Evolutionary conservation across 2,329 filamentous ascomycete genomes (phyloP), one percentile per base, ranked within the genome.

Genomic region (Phialophora verrucosa): DNA sequence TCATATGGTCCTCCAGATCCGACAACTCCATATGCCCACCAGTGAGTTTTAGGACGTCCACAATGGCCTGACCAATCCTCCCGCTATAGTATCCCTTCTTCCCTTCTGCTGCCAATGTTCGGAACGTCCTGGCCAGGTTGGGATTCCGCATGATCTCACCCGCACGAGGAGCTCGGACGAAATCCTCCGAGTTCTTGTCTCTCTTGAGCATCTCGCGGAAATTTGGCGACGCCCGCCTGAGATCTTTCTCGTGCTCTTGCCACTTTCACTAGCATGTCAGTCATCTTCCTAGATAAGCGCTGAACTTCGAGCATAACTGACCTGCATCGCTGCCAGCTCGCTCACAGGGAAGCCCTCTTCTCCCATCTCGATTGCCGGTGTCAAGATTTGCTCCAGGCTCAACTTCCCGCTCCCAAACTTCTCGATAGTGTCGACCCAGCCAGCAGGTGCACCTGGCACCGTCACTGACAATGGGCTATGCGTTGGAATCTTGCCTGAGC

Each of bases 21-120:
- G 91, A 90, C 1, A 95, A 81, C 11, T 90, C 89, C 38, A 98
- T 81, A 71, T 89, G 87, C 0, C 93, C 93, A 27, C 94, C 94
- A 0, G 90, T 85, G 64, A 90, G 87, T 69, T 87, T 83, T 0
- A 94, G 87, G 0, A 93, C 92, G 73, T 91, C 90, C 59, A 97
- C 85, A 17, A 98, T 83, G 70, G 89, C 90, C 74, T 95, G 86
- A 2, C 92, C 95, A 59, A 98, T 88, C 44, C 88, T 84, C 0
- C 95, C 95, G 27, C 88, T 85, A 77, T 99, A 99, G 81, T 97
- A 99, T 0, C 94, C 95, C 72, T 88, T 87, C 79, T 96, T 97
- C 23, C 93, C 93, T 65, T 96, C 84, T 35, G 87, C 83, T 0
- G 89, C 94, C 4, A 99, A 83, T 0, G 89, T 80, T 63, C 90